A percentile compares a stretch with the other conserved stretches of the same genome.
Conservation (phyloP, 352 stramenopile genomes). For the Aphanomyces euteiches region DNA sequence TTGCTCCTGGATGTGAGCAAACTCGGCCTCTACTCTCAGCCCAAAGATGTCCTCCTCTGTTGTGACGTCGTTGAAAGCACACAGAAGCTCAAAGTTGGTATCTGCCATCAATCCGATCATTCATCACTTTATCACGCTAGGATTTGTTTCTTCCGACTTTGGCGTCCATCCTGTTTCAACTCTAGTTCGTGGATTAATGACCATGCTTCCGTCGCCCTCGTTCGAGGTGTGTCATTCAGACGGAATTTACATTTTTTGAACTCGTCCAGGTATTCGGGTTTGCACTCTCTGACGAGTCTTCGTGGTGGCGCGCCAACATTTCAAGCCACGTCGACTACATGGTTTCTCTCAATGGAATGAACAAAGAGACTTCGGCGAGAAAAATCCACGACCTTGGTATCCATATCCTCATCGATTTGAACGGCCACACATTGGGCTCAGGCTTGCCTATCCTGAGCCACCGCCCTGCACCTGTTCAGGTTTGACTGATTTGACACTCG, state of each 20-base stretch:
- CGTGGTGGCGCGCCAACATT: conserved; percentile 83
- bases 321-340: conserved; percentile 59
- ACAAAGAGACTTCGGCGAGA: conserved; percentile 44
- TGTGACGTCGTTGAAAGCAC: not conserved
- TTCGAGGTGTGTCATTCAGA: not conserved
- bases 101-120: conserved; percentile 25
- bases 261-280: conserved; percentile 66
- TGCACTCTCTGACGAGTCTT: conserved; percentile 47
- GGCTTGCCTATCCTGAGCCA: conserved; percentile 62
- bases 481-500: conserved; percentile 23
- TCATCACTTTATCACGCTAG: conserved; percentile 29
- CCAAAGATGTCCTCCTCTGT: not conserved
- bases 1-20: not conserved
- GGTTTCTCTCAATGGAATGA: conserved; percentile 60
- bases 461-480: conserved; percentile 59
- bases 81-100: conserved; percentile 20
- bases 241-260: conserved; percentile 27
- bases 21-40: not conserved
- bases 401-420: conserved; percentile 78
- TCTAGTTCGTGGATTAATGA: conserved; percentile 60
- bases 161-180: conserved; percentile 71
- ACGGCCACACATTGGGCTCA: conserved; percentile 77
- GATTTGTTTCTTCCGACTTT: conserved; percentile 82
- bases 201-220: conserved; percentile 38
- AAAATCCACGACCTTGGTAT: conserved; percentile 54